Percentiles rank a stretch among this genome's conserved stretches.
phyloP scores from a whole-genome alignment of 192 early-diverging fungal species.

The Coemansia sp. region DNA sequence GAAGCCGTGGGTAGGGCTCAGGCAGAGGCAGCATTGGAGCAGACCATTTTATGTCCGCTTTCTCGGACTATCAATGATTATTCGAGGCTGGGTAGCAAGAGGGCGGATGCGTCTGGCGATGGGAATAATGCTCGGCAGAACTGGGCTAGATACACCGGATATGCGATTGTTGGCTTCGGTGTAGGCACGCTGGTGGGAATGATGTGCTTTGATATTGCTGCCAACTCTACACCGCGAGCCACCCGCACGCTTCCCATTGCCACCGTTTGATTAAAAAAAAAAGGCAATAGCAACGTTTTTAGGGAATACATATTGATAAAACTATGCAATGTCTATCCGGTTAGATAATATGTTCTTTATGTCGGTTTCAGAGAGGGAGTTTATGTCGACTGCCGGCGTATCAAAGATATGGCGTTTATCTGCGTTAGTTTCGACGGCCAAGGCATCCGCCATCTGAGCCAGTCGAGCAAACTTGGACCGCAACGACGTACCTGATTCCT shows the following conservation, averaged over 20 bases:
- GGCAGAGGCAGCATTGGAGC: constrained; percentile 42
- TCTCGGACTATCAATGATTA: not conserved
- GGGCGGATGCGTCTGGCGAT: not conserved
- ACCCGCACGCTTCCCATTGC: constrained; percentile 37
- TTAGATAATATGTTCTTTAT: constrained; percentile 28
- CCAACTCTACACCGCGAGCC: constrained; percentile 28
- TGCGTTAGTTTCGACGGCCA: constrained; percentile 72
- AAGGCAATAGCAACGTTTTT: too few species aligned
- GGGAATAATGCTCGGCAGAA: constrained; percentile 5
- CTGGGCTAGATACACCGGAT: constrained; percentile 45
- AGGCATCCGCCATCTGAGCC: constrained; percentile 76
- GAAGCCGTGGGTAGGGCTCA: constrained; percentile 17
- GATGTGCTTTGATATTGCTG: constrained; percentile 43
- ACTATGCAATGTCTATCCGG: constrained; percentile 39
- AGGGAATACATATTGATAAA: too few species aligned
- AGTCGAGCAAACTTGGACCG: constrained; percentile 80
- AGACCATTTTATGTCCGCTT: constrained; percentile 38
- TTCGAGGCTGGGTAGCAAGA: not conserved
- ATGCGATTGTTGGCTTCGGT: constrained; percentile 47
- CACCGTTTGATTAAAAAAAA: not conserved
- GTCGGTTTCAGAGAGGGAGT: constrained; percentile 18
- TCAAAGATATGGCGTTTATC: constrained; percentile 14
- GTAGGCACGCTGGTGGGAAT: constrained; percentile 49
- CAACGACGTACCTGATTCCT: constrained; percentile 58
- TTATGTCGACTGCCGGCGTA: constrained; percentile 14